Percentiles rank a stretch among this genome's conserved stretches.
Evolutionary conservation across 2,329 filamentous ascomycete species (phyloP).

Genomic region (Fusarium irregulare): DNA sequence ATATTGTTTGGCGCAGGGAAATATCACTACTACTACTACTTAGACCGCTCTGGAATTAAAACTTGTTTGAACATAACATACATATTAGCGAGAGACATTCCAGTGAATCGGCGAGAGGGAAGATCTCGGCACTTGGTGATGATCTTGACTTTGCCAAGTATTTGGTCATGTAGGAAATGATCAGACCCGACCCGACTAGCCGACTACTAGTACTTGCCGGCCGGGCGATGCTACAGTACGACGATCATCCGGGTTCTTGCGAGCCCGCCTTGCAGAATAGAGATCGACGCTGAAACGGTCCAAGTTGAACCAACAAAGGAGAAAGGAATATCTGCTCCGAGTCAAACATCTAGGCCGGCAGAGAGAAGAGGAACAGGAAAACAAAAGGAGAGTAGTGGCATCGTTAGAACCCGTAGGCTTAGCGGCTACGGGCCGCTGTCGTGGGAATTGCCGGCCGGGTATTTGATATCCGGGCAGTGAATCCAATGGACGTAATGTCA

Average conservation of each 20-base stretch:
- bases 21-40: conserved; percentile 32
- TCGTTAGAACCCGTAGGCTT: neutral
- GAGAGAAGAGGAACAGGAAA: neutral
- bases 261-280: neutral
- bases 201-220: neutral
- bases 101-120: neutral
- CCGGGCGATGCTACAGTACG: neutral
- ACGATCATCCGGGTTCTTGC: neutral
- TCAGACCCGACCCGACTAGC: neutral
- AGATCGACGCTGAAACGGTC: neutral
- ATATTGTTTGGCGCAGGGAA: conserved; percentile 43
- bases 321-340: too few relatives aligned
- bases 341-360: neutral
- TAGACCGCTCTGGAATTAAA: neutral
- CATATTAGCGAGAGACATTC: neutral
- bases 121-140: conserved; percentile 3
- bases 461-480: neutral
- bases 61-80: neutral
- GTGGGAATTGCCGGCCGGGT: neutral
- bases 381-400: neutral
- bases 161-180: neutral
- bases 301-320: neutral
- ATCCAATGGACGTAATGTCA: neutral
- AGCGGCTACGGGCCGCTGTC: conserved; percentile 1
- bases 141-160: neutral